These are phyloP conservation scores for Calamus simplicifolius DNA, from an alignment of 176 grass and related monocot species.

Conservation along the genomic window DNA sequence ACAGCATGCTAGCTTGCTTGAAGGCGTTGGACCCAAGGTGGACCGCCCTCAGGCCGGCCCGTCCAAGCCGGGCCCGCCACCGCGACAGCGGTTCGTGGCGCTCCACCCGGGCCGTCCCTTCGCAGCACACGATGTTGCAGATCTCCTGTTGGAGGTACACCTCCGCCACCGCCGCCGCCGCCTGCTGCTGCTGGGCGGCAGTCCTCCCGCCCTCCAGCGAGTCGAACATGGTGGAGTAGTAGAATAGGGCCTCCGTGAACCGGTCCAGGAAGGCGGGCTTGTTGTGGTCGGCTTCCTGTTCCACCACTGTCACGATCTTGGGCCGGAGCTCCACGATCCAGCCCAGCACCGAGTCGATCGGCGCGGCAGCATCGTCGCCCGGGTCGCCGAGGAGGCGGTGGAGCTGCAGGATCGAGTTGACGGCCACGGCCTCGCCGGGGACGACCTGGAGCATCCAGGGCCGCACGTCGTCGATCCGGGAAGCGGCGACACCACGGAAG, in stretches of 20 bases:
- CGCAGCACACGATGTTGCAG: slow-evolving; percentile 76
- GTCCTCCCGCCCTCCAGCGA: slow-evolving; percentile 48
- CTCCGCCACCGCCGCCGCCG: slow-evolving; percentile 39
- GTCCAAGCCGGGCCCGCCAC: slow-evolving; percentile 46
- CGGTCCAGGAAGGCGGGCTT: slow-evolving; percentile 69
- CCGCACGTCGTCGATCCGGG: slow-evolving; percentile 63
- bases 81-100: slow-evolving; percentile 75
- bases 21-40: slow-evolving; percentile 70
- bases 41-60: slow-evolving; percentile 44
- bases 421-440: slow-evolving; percentile 58
- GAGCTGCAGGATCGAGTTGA: slow-evolving; percentile 87
- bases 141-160: slow-evolving; percentile 69
- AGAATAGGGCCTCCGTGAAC: slow-evolving; percentile 91
- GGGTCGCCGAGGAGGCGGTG: slow-evolving; percentile 60
- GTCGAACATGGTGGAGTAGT: slow-evolving; percentile 95
- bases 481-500: slow-evolving; percentile 77
- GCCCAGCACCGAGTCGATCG: slow-evolving; percentile 57
- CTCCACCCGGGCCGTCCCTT: slow-evolving; percentile 40
- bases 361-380: slow-evolving; percentile 7
- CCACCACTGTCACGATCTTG: slow-evolving; percentile 63
- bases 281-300: slow-evolving; percentile 97
- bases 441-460: slow-evolving; percentile 82
- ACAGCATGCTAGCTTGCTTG: slow-evolving; percentile 84
- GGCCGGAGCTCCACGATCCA: slow-evolving; percentile 49
- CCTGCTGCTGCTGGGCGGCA: slow-evolving; percentile 9